A percentile compares a stretch with the other conserved stretches of the same genome.
phyloP scores from a whole-genome alignment of 2,329 filamentous ascomycete species.

The Botrytis fragariae region DNA sequence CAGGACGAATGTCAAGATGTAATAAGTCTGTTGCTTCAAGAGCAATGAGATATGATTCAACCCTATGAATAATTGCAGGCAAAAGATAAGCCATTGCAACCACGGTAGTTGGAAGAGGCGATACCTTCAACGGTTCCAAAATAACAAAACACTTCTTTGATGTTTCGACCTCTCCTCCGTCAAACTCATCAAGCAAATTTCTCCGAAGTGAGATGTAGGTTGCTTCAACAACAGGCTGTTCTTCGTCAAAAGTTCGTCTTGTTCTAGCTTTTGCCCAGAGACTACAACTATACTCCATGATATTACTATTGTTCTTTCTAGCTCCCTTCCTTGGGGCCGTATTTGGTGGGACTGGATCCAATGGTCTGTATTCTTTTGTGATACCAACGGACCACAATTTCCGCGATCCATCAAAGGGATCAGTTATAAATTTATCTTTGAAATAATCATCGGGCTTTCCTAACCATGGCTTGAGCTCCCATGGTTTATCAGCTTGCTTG shows the following conservation, averaged over 20 bases:
- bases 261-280: conserved; percentile 61
- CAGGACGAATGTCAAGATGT: conserved; percentile 60
- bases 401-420: conserved; percentile 61
- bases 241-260: conserved; percentile 53
- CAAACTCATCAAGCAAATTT: conserved; percentile 74
- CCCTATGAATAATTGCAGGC: conserved; percentile 78
- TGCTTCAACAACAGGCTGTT: conserved; percentile 80
- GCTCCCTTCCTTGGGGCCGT: conserved; percentile 46
- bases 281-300: conserved; percentile 82
- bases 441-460: conserved; percentile 49
- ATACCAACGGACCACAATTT: conserved; percentile 57
- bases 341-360: conserved; percentile 63
- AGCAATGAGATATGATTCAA: conserved; percentile 79
- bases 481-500: conserved; percentile 41
- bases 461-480: conserved; percentile 34
- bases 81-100: conserved; percentile 73
- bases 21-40: conserved; percentile 70
- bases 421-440: conserved; percentile 52
- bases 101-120: conserved; percentile 65
- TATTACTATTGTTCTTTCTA: conserved; percentile 52
- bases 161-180: conserved; percentile 47
- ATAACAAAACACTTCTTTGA: conserved; percentile 63
- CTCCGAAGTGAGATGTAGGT: conserved; percentile 73
- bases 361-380: conserved; percentile 57
- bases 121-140: conserved; percentile 73